Evolutionary conservation across 352 stramenopile species (phyloP).

Genomic region (Phytophthora brassicae): DNA sequence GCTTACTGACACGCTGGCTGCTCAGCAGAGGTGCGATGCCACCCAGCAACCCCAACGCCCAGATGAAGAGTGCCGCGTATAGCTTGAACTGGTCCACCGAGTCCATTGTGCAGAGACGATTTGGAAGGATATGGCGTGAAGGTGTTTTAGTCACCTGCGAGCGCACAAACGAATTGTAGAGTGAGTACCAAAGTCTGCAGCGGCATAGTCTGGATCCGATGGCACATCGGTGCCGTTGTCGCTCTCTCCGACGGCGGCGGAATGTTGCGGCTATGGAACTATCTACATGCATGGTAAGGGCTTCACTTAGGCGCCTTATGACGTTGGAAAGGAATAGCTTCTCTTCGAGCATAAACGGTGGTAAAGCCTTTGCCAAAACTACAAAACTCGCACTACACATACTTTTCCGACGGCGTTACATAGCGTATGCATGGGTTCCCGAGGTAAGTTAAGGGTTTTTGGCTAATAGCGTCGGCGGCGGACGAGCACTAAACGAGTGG

Average conservation of each 20-base stretch:
- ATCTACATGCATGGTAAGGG: too few species aligned
- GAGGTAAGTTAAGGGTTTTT: slow-evolving; percentile 9
- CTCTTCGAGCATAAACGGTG: too few species aligned
- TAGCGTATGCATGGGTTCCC: slow-evolving; percentile 21
- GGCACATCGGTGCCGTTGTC: slow-evolving; percentile 5
- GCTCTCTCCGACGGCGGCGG: slow-evolving; percentile 33
- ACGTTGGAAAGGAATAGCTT: too few species aligned
- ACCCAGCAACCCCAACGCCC: slow-evolving; percentile 51
- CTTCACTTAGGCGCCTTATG: too few species aligned
- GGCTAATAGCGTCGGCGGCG: neutral
- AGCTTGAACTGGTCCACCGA: slow-evolving; percentile 69
- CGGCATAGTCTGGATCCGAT: neutral
- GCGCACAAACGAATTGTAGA: slow-evolving; percentile 20
- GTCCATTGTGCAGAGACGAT: slow-evolving; percentile 48
- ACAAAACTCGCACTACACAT: neutral
- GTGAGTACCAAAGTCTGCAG: slow-evolving; percentile 12
- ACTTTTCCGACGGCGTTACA: slow-evolving; percentile 19
- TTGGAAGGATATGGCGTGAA: too few species aligned
- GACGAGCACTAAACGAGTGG: neutral
- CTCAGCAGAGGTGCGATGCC: slow-evolving; percentile 57
- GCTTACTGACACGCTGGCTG: slow-evolving; percentile 37
- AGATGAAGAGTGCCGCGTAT: slow-evolving; percentile 57
- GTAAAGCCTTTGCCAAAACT: too few species aligned
- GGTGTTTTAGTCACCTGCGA: slow-evolving; percentile 6
- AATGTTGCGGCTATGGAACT: neutral